Conservation (phyloP, 2,329 filamentous ascomycete species). For the Diaporthe capsici region DNA sequence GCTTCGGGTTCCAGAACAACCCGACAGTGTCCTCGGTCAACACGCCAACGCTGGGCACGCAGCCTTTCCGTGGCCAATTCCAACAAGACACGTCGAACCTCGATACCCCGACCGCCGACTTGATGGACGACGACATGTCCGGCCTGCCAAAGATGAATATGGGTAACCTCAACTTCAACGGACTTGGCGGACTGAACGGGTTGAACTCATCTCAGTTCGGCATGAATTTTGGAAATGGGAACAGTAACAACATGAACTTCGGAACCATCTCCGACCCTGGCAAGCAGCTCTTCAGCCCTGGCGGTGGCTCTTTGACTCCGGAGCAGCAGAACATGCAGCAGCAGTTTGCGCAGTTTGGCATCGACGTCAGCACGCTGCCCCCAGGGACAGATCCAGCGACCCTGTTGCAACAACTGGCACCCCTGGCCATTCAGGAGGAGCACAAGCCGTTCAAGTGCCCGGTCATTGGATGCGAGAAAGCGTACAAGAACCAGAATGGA, state of each 20-base stretch:
- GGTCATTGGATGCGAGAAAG: conserved; percentile 98
- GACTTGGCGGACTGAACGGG: conserved; percentile 50
- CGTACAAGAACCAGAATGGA: conserved; percentile 99
- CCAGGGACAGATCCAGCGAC: conserved; percentile 79
- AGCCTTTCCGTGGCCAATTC: conserved; percentile 74
- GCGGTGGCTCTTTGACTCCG: conserved; percentile 76
- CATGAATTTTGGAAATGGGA: conserved; percentile 65
- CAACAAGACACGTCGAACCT: conserved; percentile 51
- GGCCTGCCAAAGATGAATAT: conserved; percentile 71
- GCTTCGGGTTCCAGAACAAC: conserved; percentile 88
- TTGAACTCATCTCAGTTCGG: conserved; percentile 61
- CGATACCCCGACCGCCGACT: conserved; percentile 71
- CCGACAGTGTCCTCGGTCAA: conserved; percentile 98
- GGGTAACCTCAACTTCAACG: conserved; percentile 68
- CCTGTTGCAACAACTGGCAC: conserved; percentile 69
- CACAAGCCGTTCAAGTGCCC: conserved; percentile 98
- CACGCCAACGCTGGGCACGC: conserved; percentile 89
- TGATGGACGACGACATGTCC: conserved; percentile 82
- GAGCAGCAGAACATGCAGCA: conserved; percentile 75
- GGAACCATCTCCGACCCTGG: conserved; percentile 90
- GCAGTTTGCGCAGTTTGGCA: conserved; percentile 78
- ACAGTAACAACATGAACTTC: conserved; percentile 61
- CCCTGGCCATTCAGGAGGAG: conserved; percentile 83
- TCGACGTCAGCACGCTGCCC: conserved; percentile 82
- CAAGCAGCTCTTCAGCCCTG: conserved; percentile 91